Conservation (phyloP, 2,329 filamentous ascomycete species). For the Aspergillus spinulosporus region DNA sequence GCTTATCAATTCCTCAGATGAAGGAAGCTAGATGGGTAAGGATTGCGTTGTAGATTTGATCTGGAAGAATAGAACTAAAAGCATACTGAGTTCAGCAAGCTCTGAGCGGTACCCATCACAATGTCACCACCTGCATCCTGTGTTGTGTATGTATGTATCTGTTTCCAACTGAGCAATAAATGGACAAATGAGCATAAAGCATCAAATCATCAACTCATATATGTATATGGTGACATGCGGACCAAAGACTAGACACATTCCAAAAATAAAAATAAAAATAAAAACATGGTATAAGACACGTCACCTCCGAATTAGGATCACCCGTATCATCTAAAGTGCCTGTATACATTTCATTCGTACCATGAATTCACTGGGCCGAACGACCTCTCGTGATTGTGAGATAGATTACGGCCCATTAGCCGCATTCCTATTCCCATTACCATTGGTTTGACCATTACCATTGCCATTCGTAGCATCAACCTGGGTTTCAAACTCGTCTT, state of each 20-base stretch:
- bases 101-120: too few relatives aligned
- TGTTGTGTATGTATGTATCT: too few relatives aligned
- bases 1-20: too few relatives aligned
- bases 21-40: too few relatives aligned
- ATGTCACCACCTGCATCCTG: too few relatives aligned
- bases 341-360: background rate
- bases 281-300: background rate
- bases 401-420: background rate
- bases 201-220: background rate
- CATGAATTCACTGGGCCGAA: background rate
- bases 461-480: slow-evolving; percentile 46
- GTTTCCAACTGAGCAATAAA: too few relatives aligned
- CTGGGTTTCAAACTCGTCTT: slow-evolving; percentile 64
- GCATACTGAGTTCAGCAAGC: too few relatives aligned
- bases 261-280: background rate
- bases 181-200: background rate
- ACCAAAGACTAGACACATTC: background rate
- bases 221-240: background rate
- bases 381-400: background rate
- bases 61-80: too few relatives aligned
- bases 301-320: background rate
- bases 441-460: background rate
- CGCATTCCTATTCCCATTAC: background rate
- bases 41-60: too few relatives aligned
- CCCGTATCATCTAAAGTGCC: background rate